A percentile compares a stretch with the other conserved stretches of the same genome.
Evolutionary conservation across 257 asterid species (phyloP).

Genomic region (Nicotiana otophora): DNA sequence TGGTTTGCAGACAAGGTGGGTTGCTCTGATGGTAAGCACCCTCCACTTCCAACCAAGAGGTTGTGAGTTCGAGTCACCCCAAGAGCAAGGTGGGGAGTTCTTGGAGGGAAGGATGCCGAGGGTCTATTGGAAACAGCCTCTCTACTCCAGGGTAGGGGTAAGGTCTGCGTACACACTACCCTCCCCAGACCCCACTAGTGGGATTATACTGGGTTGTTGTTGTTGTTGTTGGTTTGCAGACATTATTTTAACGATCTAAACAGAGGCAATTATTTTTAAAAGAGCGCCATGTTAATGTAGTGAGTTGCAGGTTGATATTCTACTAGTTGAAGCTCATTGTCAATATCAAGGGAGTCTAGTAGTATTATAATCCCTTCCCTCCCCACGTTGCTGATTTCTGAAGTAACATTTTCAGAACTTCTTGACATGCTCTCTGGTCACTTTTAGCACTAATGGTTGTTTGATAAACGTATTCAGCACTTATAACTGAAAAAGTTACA

Average conservation of each 20-base stretch:
- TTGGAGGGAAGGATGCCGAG: too few relatives aligned
- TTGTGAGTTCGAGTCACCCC: too few relatives aligned
- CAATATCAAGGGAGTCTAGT: not conserved
- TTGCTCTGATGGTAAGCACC: too few relatives aligned
- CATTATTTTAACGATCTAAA: not conserved
- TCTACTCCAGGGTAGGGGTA: too few relatives aligned
- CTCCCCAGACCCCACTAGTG: too few relatives aligned
- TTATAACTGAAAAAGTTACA: not conserved
- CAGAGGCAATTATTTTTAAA: not conserved
- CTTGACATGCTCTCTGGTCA: not conserved
- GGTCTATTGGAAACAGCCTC: too few relatives aligned
- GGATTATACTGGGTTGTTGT: too few relatives aligned
- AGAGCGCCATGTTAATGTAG: not conserved
- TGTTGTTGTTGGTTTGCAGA: not conserved
- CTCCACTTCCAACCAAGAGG: too few relatives aligned
- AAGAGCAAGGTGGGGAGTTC: too few relatives aligned
- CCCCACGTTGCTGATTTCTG: not conserved
- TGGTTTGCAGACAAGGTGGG: not conserved
- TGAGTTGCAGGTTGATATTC: conserved; percentile 1
- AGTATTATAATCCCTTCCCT: not conserved
- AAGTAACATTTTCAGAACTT: not conserved
- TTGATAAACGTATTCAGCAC: not conserved
- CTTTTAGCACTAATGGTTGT: not conserved
- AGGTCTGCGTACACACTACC: too few relatives aligned
- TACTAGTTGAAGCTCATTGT: not conserved